These are phyloP conservation scores for Chlamydomonas schloesseri DNA, from an alignment of 139 green algal species.

Conservation along the genomic window DNA sequence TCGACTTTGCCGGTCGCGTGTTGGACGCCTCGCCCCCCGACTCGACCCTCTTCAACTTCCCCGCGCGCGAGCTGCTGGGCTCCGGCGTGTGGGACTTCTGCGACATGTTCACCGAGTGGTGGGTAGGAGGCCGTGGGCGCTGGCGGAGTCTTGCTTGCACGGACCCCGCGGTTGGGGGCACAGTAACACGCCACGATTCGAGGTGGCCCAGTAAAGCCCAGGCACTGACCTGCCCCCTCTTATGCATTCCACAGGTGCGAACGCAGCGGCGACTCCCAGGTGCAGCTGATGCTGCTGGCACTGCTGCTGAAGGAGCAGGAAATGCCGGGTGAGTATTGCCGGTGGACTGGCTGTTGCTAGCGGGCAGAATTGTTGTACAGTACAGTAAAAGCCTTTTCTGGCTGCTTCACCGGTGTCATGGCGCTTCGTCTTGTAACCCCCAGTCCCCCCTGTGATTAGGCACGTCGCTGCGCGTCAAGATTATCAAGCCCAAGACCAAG, in stretches of 20 bases:
- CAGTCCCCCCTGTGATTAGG: too few species aligned
- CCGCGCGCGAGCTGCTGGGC: not conserved
- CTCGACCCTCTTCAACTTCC: slow-evolving; percentile 3
- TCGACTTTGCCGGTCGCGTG: not conserved
- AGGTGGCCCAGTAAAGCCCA: too few species aligned
- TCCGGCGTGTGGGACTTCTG: slow-evolving; percentile 14
- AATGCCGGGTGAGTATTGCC: slow-evolving; percentile 43
- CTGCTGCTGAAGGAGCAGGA: slow-evolving; percentile 46
- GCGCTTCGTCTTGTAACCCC: too few species aligned
- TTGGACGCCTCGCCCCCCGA: not conserved
- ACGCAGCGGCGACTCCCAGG: not conserved
- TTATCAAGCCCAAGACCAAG: too few species aligned
- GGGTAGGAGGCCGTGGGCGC: not conserved
- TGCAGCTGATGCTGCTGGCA: slow-evolving; percentile 50
- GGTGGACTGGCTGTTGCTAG: too few species aligned
- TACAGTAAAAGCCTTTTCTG: too few species aligned
- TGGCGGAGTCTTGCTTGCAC: not conserved
- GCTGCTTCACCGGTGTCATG: too few species aligned
- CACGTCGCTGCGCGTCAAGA: too few species aligned
- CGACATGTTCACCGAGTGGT: slow-evolving; percentile 34
- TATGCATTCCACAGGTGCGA: slow-evolving; percentile 17
- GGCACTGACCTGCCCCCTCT: too few species aligned
- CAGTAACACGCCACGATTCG: too few species aligned
- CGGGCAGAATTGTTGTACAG: too few species aligned
- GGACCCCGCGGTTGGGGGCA: too few species aligned